Evolutionary conservation across 768 basidiomycete species (phyloP).

Genomic region (Glaciozyma antarctica): DNA sequence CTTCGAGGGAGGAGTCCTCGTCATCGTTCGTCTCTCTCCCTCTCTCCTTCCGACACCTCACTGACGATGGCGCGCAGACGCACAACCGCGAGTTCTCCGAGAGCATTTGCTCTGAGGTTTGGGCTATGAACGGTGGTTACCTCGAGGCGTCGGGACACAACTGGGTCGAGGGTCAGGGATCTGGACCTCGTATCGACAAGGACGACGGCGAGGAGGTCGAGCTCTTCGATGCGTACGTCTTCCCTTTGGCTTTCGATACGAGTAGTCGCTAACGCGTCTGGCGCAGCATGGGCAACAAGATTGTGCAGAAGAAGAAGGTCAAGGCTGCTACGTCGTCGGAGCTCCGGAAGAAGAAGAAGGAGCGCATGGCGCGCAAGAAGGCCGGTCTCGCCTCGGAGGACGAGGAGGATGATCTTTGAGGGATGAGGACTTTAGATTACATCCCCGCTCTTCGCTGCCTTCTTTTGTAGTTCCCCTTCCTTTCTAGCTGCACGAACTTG

Average conservation of each 20-base stretch:
- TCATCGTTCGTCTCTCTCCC: constrained; percentile 81
- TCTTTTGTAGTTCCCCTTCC: too few relatives aligned
- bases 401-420: constrained; percentile 2
- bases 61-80: constrained; percentile 24
- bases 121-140: constrained; percentile 97
- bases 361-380: constrained; percentile 52
- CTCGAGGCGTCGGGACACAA: constrained; percentile 97
- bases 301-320: constrained; percentile 32
- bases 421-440: too few relatives aligned
- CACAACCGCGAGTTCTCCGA: constrained; percentile 84
- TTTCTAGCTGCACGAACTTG: too few relatives aligned
- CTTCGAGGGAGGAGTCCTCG: constrained; percentile 91
- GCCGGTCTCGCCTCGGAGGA: constrained; percentile 1
- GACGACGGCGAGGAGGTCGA: constrained; percentile 81
- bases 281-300: constrained; percentile 16
- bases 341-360: constrained; percentile 90
- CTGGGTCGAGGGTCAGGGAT: constrained; percentile 98
- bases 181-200: constrained; percentile 91
- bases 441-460: too few relatives aligned
- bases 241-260: background rate
- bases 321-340: constrained; percentile 52
- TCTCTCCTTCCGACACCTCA: background rate
- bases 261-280: too few relatives aligned
- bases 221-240: constrained; percentile 65
- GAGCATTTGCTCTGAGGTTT: constrained; percentile 93